phyloP scores from a whole-genome alignment of 2,329 filamentous ascomycete genomes.

The Aureobasidium sp. region DNA sequence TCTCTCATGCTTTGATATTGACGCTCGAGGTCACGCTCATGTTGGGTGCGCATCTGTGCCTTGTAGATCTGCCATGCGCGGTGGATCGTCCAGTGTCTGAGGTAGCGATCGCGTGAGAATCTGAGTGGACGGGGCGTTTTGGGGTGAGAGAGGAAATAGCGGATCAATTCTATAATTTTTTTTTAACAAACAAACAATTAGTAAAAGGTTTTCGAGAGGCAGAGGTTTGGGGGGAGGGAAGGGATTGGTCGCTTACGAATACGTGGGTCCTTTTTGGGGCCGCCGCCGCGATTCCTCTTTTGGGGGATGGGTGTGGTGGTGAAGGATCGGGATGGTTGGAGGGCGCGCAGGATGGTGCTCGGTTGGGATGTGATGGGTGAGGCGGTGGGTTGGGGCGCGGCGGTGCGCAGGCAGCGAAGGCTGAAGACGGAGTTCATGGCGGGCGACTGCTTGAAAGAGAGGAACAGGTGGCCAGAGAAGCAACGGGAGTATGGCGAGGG shows the following conservation, averaged over 20 bases:
- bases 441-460: too few species aligned
- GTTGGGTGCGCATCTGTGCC: conserved; percentile 56
- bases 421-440: conserved; percentile 39
- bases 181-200: not conserved
- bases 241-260: conserved; percentile 28
- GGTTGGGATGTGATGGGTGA: not conserved
- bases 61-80: conserved; percentile 84
- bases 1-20: conserved; percentile 74
- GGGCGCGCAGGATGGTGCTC: conserved; percentile 6
- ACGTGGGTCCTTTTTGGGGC: conserved; percentile 29
- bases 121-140: conserved; percentile 69
- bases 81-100: conserved; percentile 98
- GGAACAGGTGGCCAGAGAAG: too few species aligned
- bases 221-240: not conserved
- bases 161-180: conserved; percentile 49
- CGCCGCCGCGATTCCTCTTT: conserved; percentile 33
- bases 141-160: conserved; percentile 64
- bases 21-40: conserved; percentile 66
- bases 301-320: conserved; percentile 29
- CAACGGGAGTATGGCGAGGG: too few species aligned
- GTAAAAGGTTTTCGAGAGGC: too few species aligned
- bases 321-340: conserved; percentile 27
- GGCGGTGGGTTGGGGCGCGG: conserved; percentile 1
- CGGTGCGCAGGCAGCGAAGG: conserved; percentile 23
- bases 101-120: conserved; percentile 76